phyloP scores from a whole-genome alignment of 2,329 filamentous ascomycete genomes.

The Chaetothyriales sp. region DNA sequence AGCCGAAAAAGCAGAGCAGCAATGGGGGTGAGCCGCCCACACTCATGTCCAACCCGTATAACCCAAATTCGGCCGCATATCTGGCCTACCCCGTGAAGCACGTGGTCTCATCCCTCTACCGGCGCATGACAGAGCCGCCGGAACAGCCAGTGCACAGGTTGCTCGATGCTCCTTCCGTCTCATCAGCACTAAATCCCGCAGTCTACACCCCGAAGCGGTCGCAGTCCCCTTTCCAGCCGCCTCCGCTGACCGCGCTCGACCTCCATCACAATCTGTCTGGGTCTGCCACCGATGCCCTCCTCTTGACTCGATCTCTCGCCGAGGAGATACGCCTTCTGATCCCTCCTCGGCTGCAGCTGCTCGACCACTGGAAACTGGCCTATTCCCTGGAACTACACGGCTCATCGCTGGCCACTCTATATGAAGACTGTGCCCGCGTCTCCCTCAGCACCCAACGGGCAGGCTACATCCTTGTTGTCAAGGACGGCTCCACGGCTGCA shows the following conservation, averaged over 20 bases:
- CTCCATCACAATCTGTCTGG: conserved; percentile 40
- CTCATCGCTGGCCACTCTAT: conserved; percentile 72
- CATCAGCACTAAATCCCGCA: conserved; percentile 2
- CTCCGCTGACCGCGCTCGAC: conserved; percentile 68
- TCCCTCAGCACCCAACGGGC: conserved; percentile 50
- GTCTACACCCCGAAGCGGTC: conserved; percentile 50
- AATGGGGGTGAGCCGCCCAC: conserved; percentile 42
- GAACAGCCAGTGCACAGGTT: conserved; percentile 16
- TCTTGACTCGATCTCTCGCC: conserved; percentile 61
- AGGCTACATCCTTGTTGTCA: conserved; percentile 79
- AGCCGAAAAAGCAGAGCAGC: neutral
- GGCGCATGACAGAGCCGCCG: conserved; percentile 44
- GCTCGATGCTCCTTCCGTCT: conserved; percentile 17
- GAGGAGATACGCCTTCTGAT: conserved; percentile 88
- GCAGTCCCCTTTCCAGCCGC: conserved; percentile 70
- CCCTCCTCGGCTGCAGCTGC: conserved; percentile 72
- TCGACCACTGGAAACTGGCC: conserved; percentile 70
- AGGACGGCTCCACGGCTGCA: conserved; percentile 43
- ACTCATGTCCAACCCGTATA: conserved; percentile 19
- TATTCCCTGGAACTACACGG: conserved; percentile 91
- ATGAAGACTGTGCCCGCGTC: conserved; percentile 60
- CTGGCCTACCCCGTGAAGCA: conserved; percentile 39
- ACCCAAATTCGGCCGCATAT: conserved; percentile 30
- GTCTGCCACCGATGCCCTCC: conserved; percentile 40
- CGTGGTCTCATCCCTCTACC: conserved; percentile 50